These are phyloP conservation scores for Geoglossum glabrum DNA, from an alignment of 495 filamentous ascomycete genomes.

Conservation along the genomic window DNA sequence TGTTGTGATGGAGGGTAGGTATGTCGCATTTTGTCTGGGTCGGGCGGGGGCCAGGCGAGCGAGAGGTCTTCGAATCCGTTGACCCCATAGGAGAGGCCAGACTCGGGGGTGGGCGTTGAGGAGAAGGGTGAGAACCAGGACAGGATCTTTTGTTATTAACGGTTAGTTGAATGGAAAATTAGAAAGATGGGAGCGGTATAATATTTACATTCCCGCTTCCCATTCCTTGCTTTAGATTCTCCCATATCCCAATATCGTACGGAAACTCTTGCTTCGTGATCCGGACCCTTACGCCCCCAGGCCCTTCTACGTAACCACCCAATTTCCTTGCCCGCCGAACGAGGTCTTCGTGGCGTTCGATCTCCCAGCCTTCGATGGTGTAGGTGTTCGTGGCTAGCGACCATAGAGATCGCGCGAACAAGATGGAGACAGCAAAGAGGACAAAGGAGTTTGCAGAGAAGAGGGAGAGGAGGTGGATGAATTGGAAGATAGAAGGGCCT, in stretches of 20 bases:
- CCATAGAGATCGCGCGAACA: conserved; percentile 41
- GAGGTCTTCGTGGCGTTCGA: conserved; percentile 64
- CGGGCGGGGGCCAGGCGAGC: conserved; percentile 66
- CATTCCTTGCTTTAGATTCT: conserved; percentile 57
- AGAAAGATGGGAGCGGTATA: not conserved
- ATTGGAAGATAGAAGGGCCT: conserved; percentile 43
- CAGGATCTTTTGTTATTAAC: conserved; percentile 14
- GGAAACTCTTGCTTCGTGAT: conserved; percentile 63
- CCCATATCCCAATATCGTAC: conserved; percentile 77
- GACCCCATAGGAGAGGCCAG: conserved; percentile 49
- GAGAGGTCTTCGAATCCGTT: conserved; percentile 65
- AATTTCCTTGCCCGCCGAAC: conserved; percentile 36
- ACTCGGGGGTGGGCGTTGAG: conserved; percentile 28
- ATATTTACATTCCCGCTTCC: conserved; percentile 29
- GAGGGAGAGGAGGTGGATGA: conserved; percentile 47
- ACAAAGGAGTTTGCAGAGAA: conserved; percentile 38
- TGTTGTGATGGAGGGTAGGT: conserved; percentile 12
- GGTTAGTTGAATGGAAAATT: not conserved
- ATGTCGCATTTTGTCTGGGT: conserved; percentile 60
- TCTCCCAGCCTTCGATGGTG: conserved; percentile 86
- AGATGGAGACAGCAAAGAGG: conserved; percentile 41
- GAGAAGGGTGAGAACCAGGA: conserved; percentile 48
- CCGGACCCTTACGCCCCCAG: conserved; percentile 32
- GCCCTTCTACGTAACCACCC: conserved; percentile 38
- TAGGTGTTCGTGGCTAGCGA: conserved; percentile 42